These are phyloP conservation scores for Solanum pimpinellifolium DNA, from an alignment of 257 asterid species.

Conservation along the genomic window DNA sequence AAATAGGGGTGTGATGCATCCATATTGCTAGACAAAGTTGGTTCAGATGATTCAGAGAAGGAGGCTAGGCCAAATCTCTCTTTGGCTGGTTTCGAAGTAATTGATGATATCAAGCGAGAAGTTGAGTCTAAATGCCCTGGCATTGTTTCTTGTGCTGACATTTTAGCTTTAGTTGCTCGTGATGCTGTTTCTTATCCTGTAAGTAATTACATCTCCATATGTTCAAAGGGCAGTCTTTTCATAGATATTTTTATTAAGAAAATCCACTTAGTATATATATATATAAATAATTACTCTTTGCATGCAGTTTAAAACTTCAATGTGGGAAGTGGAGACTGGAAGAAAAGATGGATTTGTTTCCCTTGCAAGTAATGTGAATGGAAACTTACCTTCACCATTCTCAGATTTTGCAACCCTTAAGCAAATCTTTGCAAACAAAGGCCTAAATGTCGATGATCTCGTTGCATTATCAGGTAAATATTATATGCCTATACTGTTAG, in stretches of 20 bases:
- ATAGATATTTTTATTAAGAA: too few species aligned
- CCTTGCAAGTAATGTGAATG: slow-evolving; percentile 9
- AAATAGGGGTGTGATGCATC: slow-evolving; percentile 27
- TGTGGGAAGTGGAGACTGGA: slow-evolving; percentile 41
- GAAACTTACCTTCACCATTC: slow-evolving; percentile 31
- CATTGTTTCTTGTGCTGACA: slow-evolving; percentile 20
- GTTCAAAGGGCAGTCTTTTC: too few species aligned
- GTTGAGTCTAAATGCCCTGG: slow-evolving; percentile 15
- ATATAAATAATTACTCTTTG: too few species aligned
- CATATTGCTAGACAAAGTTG: slow-evolving; percentile 7
- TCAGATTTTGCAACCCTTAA: slow-evolving; percentile 26
- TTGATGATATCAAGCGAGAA: slow-evolving; percentile 17
- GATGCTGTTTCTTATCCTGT: slow-evolving; percentile 16
- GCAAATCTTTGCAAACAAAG: slow-evolving; percentile 16
- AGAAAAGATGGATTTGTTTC: slow-evolving; percentile 49
- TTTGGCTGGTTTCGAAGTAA: slow-evolving; percentile 13
- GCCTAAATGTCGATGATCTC: slow-evolving; percentile 31
- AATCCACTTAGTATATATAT: not conserved
- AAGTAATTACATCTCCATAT: not conserved
- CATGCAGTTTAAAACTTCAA: slow-evolving; percentile 6
- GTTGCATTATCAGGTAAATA: slow-evolving; percentile 38
- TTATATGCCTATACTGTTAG: not conserved
- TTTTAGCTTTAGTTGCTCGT: slow-evolving; percentile 18
- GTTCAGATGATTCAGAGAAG: slow-evolving; percentile 6
- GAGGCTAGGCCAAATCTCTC: slow-evolving; percentile 13